Evolutionary conservation across 2,329 filamentous ascomycete genomes (phyloP), one percentile per base, ranked within the genome.

Genomic region (Trichoderma hamatum): DNA sequence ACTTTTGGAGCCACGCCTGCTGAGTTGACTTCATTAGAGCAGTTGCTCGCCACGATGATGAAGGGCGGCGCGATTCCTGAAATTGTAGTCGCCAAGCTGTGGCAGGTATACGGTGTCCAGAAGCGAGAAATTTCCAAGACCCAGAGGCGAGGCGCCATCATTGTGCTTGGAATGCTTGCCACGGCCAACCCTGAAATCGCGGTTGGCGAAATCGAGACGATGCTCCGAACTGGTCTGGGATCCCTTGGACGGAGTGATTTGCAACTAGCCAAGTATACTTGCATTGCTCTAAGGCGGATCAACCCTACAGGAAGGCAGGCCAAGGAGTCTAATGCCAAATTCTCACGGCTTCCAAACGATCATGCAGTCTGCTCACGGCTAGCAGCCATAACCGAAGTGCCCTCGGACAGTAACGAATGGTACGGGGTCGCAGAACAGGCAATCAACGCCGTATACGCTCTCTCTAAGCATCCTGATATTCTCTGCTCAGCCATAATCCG

Each of bases 21-120:
- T 1, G 96, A 99, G 78, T 83, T 99, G 67, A 99, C 96, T 0
- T 98, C 94, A 58, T 85, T 99, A 10, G 96, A 99, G 80, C 96
- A 99, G 80, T 85, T 99, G 3, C 85, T 99, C 7, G 93, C 92
- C 71, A 98, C 94, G 0, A 99, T 99, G 96, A 97, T 97, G 93
- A 96, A 94, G 80, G 90, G 91, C 46, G 93, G 93, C 16, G 87
- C 94, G 78, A 90, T 99, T 71, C 91, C 92, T 1, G 93, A 96
- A 24, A 83, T 91, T 1, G 95, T 99, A 61, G 87, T 98, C 60
- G 87, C 91, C 64, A 99, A 98, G 82, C 84, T 99, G 6, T 99
- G 96, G 96, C 94, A 97, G 76, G 94, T 99, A 3, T 99, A 99
- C 76, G 93, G 95, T 49, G 91, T 97, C 55, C 94, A 97, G 76